Base-by-base conservation (phyloP, 2,329 filamentous ascomycete genomes). In the Penicillium sp. region DNA sequence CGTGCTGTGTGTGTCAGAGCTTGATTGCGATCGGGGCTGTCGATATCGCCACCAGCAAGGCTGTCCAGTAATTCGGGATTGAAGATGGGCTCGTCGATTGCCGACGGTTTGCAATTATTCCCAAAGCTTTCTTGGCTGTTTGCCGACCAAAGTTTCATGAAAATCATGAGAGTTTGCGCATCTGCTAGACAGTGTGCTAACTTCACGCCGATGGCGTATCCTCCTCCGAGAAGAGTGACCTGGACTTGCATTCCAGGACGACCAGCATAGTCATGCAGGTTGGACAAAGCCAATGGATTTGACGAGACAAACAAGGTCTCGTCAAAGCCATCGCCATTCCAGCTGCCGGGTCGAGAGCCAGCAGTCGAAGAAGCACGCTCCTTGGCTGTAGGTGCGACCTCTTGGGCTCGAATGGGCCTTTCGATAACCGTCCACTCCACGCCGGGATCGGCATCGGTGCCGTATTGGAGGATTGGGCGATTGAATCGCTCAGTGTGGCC, bases 161-260 rank as follows among this genome's bases (percentile, higher is more conserved):
- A 81, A 3, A 68, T 60, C 50, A 76, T 65, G 50, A 82, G 60
- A 1, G 74, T 62, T 16, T 73, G 67, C 1, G 78, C 78, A 55
- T 82, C 79, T 0, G 75, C 74, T 4, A 82, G 65, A 3, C 69
- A 67, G 59, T 82, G 79, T 1, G 76, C 71, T 18, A 78, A 58
- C 44, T 70, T 71, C n/a, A 79, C 63, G 9, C 72, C 70, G 9
- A 82, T 56, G 1, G 71, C 73, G 41, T 73, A 74, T 3, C 75
- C 75, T 1, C 77, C 76, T 45, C 62, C 55, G 55, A 80, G 77
- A 0, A 60, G 53, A 0, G 67, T 79, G 31, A 79, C 50, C 58
- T 80, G 78, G 1, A 77, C 66, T 40, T 50, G 51, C 51, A 54
- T 22, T 1, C 45, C 46, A 11, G 51, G 46, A 1, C 44, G 34